Base-by-base conservation (phyloP, 1,139 yeast genomes). In the Geotrichum fermentans region DNA sequence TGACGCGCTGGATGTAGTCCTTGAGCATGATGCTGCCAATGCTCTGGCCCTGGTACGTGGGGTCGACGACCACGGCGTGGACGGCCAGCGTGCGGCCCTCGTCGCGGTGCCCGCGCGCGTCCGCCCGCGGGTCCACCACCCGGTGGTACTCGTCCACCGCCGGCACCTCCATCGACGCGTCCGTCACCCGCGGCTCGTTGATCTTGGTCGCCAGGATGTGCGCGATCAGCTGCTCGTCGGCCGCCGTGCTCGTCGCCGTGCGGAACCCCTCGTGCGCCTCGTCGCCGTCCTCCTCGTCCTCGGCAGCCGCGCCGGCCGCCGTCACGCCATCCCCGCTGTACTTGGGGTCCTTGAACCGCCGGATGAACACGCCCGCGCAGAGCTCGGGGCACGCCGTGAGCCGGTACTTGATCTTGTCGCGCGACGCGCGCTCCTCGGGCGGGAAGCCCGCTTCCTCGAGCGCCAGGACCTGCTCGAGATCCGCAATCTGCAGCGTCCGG, bases 1-100 rank as follows among this genome's bases (percentile, higher is more conserved):
- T 79, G 66, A 92, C 73, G 61, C 90, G 87, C 67, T 92, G 97
- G 55, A 90, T 78, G 68, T 87, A 92, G 69, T 92, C 98, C 59
- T 85, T 89, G 62, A 90, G 69, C 62, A 92, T 70, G 55, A 88
- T 72, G 14, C 95, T 80, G 8, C 95, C 97, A 54, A 92, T 73
- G 61, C 84, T 85, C 67, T 80, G 78, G 51, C 89, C 86, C 64
- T 83, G 88, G 77, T 82, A 87, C 39, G 80, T 80, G 24, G 92
- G 87, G 57, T 80, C 81, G 34, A 92, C 78, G 4, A 81, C 90
- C 44, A 92, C 73, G 2, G 94, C 81, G 64, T 92, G 97, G 47
- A 92, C 74, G 2, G 92, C 97, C 53, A 92, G 80, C 32, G 75
- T 73, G 48, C 80, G 71, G 33, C 96, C 88, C 21, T 76, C 72